Evolutionary conservation across 225 moss, liverwort and hornwort genomes (phyloP).

Genomic region (Straminergon stramineum): DNA sequence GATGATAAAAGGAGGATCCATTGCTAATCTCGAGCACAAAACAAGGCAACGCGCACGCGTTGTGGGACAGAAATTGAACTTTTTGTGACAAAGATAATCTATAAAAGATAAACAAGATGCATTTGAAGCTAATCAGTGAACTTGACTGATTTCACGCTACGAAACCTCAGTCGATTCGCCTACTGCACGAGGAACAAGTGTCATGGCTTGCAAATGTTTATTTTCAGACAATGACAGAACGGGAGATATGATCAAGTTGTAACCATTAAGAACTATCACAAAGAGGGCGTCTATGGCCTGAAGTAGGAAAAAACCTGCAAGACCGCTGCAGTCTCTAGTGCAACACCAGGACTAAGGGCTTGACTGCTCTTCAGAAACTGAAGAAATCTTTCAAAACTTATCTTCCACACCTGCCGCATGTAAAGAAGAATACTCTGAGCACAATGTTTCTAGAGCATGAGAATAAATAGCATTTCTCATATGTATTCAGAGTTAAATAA

Average conservation of each 20-base stretch:
- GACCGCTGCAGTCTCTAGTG: conserved; percentile 89
- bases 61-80: neutral
- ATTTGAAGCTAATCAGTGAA: neutral
- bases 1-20: neutral
- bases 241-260: neutral
- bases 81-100: neutral
- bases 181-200: neutral
- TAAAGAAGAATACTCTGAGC: neutral
- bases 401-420: conserved; percentile 68
- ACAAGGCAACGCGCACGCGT: neutral
- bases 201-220: neutral
- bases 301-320: conserved; percentile 55
- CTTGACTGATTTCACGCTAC: neutral
- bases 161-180: neutral
- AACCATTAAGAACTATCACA: neutral
- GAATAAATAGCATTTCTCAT: neutral
- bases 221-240: neutral
- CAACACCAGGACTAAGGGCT: conserved; percentile 90
- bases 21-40: neutral
- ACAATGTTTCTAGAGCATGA: neutral
- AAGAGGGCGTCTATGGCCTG: neutral
- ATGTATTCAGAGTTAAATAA: neutral
- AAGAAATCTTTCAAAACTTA: conserved; percentile 93
- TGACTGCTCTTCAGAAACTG: conserved; percentile 90
- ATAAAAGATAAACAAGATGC: neutral